phyloP scores from a whole-genome alignment of 1,284 basidiomycete species.

The Ganoderma resinaceum region DNA sequence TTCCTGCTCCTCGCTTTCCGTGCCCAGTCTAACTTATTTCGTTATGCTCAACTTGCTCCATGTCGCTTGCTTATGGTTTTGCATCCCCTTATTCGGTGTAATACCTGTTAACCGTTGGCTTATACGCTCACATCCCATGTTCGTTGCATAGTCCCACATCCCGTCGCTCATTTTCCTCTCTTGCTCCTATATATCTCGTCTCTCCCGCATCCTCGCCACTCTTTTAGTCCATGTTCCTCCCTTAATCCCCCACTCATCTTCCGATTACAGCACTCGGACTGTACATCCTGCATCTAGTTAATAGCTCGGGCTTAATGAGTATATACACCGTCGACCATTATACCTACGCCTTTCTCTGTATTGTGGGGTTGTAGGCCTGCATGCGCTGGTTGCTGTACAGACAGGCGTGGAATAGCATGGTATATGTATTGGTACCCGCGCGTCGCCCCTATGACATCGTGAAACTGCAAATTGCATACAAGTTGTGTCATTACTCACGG shows the following conservation, averaged over 20 bases:
- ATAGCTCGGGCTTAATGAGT: background rate
- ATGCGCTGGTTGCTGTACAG: background rate
- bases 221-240: background rate
- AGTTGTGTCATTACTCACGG: background rate
- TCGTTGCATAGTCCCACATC: background rate
- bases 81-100: background rate
- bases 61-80: conserved; percentile 5
- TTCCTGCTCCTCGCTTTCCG: background rate
- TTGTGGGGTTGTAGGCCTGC: background rate
- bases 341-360: background rate
- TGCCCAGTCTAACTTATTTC: background rate
- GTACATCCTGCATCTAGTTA: background rate
- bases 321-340: background rate
- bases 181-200: background rate
- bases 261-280: background rate
- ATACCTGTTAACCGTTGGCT: background rate
- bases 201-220: background rate
- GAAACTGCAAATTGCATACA: background rate
- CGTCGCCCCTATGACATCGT: background rate
- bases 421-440: conserved; percentile 1
- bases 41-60: conserved; percentile 1
- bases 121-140: background rate
- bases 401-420: background rate
- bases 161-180: background rate
- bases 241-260: background rate